Conservation (phyloP, 2,329 filamentous ascomycete genomes). For the Trichoderma aggressivum region DNA sequence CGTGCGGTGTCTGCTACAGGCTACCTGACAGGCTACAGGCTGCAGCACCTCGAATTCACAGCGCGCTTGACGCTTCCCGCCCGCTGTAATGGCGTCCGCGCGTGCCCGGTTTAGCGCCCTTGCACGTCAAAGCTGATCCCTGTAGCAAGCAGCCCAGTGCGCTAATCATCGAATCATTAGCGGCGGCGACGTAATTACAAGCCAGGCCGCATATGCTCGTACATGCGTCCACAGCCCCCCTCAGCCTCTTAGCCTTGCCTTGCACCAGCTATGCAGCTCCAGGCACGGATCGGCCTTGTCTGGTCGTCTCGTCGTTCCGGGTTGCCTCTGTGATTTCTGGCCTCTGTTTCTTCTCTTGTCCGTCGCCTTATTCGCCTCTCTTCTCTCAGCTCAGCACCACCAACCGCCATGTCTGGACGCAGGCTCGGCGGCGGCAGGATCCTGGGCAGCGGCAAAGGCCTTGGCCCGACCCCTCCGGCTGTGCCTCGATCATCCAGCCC, state of each 20-base stretch:
- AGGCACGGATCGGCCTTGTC: constrained; percentile 34
- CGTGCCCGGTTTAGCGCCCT: neutral
- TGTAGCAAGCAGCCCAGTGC: neutral
- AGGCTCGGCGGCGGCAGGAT: constrained; percentile 91
- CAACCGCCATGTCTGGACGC: constrained; percentile 67
- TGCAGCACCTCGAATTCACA: neutral
- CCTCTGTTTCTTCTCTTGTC: neutral
- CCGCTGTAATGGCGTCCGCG: constrained; percentile 5
- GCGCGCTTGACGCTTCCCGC: constrained; percentile 8
- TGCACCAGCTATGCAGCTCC: constrained; percentile 28
- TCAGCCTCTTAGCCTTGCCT: neutral
- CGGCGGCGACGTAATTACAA: constrained; percentile 8
- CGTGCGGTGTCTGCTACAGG: neutral
- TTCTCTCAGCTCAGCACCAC: neutral
- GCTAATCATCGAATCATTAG: constrained; percentile 1
- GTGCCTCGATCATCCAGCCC: constrained; percentile 48
- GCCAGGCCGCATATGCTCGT: neutral
- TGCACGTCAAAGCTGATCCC: neutral
- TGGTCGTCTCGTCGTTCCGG: constrained; percentile 31
- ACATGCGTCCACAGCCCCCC: neutral
- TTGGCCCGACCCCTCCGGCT: constrained; percentile 59
- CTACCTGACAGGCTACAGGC: no score
- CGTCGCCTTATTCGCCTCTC: neutral
- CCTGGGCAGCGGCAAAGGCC: constrained; percentile 78
- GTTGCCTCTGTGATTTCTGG: neutral